Conservation (phyloP, 495 filamentous ascomycete species). For the Cercophora sp. region DNA sequence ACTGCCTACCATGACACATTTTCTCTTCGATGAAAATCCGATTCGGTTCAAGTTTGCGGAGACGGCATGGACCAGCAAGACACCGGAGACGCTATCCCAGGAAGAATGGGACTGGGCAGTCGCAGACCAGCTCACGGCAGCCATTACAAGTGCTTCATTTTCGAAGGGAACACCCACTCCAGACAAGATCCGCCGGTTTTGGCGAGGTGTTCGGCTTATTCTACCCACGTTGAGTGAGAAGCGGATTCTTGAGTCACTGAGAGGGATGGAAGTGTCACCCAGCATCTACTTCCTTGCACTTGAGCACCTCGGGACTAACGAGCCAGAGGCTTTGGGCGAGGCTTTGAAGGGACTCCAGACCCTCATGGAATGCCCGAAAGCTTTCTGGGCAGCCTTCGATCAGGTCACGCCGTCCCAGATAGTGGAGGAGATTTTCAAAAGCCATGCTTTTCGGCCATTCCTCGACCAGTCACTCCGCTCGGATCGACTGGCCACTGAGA, state of each 20-base stretch:
- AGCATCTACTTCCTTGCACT: slow-evolving; percentile 73
- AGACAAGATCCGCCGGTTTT: slow-evolving; percentile 58
- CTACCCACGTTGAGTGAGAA: slow-evolving; percentile 66
- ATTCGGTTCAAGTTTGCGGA: slow-evolving; percentile 63
- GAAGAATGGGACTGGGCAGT: slow-evolving; percentile 82
- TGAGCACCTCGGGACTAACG: slow-evolving; percentile 64
- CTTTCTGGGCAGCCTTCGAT: slow-evolving; percentile 84
- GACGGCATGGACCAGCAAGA: slow-evolving; percentile 59
- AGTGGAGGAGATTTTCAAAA: slow-evolving; percentile 72
- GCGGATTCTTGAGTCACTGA: slow-evolving; percentile 70
- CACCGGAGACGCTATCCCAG: slow-evolving; percentile 48
- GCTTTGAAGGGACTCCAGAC: slow-evolving; percentile 61
- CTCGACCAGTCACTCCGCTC: slow-evolving; percentile 54
- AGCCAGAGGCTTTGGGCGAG: slow-evolving; percentile 52
- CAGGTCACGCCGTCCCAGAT: slow-evolving; percentile 69
- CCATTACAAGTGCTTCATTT: slow-evolving; percentile 29
- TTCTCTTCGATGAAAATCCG: slow-evolving; percentile 67
- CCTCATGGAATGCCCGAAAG: slow-evolving; percentile 65
- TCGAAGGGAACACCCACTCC: slow-evolving; percentile 12
- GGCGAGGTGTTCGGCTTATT: slow-evolving; percentile 69
- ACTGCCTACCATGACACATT: slow-evolving; percentile 72
- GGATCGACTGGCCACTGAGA: slow-evolving; percentile 51
- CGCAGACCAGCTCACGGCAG: slow-evolving; percentile 54
- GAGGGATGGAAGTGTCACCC: slow-evolving; percentile 64
- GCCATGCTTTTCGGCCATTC: slow-evolving; percentile 59